Base-by-base conservation (phyloP, 2,329 filamentous ascomycete genomes). In the Juglanconis oblonga region DNA sequence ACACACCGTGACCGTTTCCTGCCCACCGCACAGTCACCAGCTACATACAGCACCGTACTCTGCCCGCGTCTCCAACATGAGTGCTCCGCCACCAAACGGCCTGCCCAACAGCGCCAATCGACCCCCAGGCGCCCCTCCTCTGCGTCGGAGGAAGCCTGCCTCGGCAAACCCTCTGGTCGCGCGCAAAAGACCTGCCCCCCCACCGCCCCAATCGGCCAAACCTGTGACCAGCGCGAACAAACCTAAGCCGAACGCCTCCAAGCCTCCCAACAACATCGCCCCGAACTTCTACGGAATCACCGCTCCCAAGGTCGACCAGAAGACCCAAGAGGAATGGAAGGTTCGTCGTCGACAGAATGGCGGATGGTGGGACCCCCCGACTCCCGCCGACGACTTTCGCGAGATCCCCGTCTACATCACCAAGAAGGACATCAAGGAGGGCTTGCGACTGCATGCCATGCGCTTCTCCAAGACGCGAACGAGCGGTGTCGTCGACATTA, bases 361-460 rank as follows among this genome's bases (percentile, higher is more conserved):
- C 47, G 86, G 85, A 48, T 88, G 85, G 85, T 83, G 82, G 4
- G 77, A 81, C 50, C 77, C 81, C 33, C 76, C 80, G 2, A 77
- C 79, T 2, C 68, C 71, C 0, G 76, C 73, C 1, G 72, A 70
- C 32, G 73, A 76, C 29, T 87, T 87, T 68, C 75, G 67, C 13
- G 80, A 83, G 45, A 81, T 81, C 67, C 91, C 91, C 13, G 81
- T 98, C 17, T 85, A 92, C 65, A 91, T 92, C 6, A 96, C 91
- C 6, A 96, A 96, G 74, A 87, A 88, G 68, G 86, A 88, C 9
- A 75, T 97, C 53, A 82, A 91, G 58, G 89, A 95, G 66, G 90
- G 89, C 5, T 77, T 96, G 61, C 89, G 94, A 52, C 87, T 92
- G 69, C 95, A 99, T 71, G 85, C 96, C 64, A 93, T 97, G 80